These are phyloP conservation scores for Dactylellina leptospora DNA, from an alignment of 2,329 filamentous ascomycete species.

Conservation along the genomic window DNA sequence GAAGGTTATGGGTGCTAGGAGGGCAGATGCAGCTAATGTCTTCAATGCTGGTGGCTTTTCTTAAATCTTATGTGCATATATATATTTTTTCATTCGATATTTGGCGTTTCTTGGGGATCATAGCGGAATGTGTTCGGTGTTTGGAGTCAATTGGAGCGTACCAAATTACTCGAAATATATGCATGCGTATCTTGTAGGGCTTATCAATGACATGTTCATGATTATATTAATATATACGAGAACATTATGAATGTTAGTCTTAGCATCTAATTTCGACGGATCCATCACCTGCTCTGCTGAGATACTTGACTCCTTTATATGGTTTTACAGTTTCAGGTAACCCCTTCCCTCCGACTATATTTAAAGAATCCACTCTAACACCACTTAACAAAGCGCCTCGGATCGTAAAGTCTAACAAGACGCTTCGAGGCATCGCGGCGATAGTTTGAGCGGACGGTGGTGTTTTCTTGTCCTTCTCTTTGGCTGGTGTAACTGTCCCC, in stretches of 20 bases:
- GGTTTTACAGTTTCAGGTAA: constrained; percentile 88
- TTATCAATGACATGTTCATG: not conserved
- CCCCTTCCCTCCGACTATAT: constrained; percentile 79
- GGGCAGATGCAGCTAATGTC: constrained; percentile 62
- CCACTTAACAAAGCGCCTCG: constrained; percentile 76
- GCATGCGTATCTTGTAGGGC: not conserved
- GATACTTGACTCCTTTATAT: constrained; percentile 97
- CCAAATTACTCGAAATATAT: too few relatives aligned
- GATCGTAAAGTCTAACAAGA: constrained; percentile 75
- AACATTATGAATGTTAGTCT: constrained; percentile 20
- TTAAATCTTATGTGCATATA: not conserved
- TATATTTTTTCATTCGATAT: not conserved
- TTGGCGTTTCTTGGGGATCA: constrained; percentile 21
- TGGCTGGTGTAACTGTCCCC: constrained; percentile 55
- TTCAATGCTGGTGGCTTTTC: constrained; percentile 50
- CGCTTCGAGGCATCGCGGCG: constrained; percentile 81
- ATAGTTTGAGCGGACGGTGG: constrained; percentile 71
- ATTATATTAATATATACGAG: not conserved
- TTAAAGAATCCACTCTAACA: constrained; percentile 73
- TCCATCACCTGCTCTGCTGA: constrained; percentile 67
- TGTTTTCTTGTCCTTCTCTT: constrained; percentile 57
- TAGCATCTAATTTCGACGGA: constrained; percentile 63
- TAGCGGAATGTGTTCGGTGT: not conserved
- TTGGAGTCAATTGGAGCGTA: too few relatives aligned
- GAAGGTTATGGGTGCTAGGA: constrained; percentile 69